Base-by-base conservation (phyloP, 2,329 filamentous ascomycete genomes). In the Zymoseptoria passerinii region DNA sequence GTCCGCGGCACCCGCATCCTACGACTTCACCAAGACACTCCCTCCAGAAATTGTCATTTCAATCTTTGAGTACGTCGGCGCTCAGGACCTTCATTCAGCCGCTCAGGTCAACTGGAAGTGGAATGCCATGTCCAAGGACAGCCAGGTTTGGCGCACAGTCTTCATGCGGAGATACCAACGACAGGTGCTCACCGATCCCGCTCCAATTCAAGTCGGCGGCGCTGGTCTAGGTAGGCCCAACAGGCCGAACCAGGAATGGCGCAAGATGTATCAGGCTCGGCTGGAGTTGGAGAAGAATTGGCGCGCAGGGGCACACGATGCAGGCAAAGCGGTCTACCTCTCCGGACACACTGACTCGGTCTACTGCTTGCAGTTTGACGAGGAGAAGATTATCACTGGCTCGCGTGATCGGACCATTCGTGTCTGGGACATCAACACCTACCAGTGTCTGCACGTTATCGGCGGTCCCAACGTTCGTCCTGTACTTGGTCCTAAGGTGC, bases 301-400 rank as follows among this genome's bases (percentile, higher is more conserved):
- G 94, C 66, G 69, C 13, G 63, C 64, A n/a, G 86, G 83, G 67
- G 78, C 85, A 54, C 88, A 89, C 23, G 57, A 66, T 57, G 85
- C 86, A 64, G 89, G 91, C 8, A 86, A 84, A 51, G 87, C 90
- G 0, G 85, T 95, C 57, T 97, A 96, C 73, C 81, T 99, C 20
- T 90, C 94, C 67, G 94, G 94, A 1, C 94, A 99, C 72, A 86
- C 86, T 27, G 94, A 99, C 73, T 96, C 91, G 65, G 95, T 99
- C 58, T 99, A 99, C 76, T 99, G 94, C 74, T 83, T 95, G 58
- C 94, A 99, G 71, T 99, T 97, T 72, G 94, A 99, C 72, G 92
- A 97, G 87, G 81, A 88, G 71, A 99, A 97, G 75, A 96, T 97
- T 70, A 92, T 99, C 65, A 97, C 94, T 2, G 94, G 94, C 28